Evolutionary conservation across 2,329 filamentous ascomycete genomes (phyloP), one percentile per base, ranked within the genome.

Genomic region (Drechslerella stenobrocha): DNA sequence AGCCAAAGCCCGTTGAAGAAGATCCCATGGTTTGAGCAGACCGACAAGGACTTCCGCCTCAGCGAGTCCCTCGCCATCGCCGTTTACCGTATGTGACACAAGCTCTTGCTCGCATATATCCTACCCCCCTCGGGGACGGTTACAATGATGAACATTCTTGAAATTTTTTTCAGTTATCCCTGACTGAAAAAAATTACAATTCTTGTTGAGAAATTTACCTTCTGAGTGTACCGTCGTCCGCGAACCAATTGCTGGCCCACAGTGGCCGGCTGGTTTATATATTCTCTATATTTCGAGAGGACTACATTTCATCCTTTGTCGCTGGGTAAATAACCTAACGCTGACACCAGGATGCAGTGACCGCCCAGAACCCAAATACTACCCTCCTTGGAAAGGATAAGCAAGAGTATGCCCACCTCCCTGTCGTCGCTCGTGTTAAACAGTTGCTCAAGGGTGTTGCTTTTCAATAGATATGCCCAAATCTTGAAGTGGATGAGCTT

Each of bases 291-390:
- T 74, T 74, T 70, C 73, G 73, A 70, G 70, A 60, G 50, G 51
- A 69, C 23, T 64, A 52, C 42, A 47, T 51, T 44, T 55, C 52
- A 44, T 55, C 52, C 51, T 5, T 4, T 46, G 26, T 9, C 20
- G 26, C 55, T 26, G 22, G 3, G 37, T 44, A 20, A 11, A 58
- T 13, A 30, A 52, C n/a, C 24, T 15, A 13, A 40, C 46, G 35
- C 63, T 67, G 35, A 67, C 50, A 37, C 47, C 44, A 50, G 47
- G 51, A 60, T 56, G 11, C 45, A 97, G 93, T 98, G 78, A 90
- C 93, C 76, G 97, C 93, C 75, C 93, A 98, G 82, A 98, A 98
- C 80, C 93, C 97, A 87, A 97, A 97, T 88, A 98, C 93, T 75
- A 95, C 90, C 74, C 90, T 98, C 73, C 86, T 98, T 75, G 93